Evolutionary conservation across 2,329 filamentous ascomycete genomes (phyloP), one percentile per base, ranked within the genome.

Genomic region (Venturiaceae sp.): DNA sequence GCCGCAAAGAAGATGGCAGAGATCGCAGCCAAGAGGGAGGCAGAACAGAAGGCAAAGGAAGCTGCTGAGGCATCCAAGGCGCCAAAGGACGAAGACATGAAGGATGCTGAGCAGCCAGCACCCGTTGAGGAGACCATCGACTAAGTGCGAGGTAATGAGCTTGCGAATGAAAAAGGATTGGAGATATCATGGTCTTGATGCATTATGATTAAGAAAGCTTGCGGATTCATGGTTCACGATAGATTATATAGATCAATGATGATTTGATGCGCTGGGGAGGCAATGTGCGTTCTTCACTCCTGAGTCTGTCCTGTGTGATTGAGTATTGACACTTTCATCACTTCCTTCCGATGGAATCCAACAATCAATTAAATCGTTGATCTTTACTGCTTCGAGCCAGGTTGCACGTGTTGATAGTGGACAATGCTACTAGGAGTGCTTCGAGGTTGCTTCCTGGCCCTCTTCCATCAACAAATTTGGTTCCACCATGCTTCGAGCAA

Each of bases 21-120:
- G 67, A 75, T 85, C 57, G 90, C 94, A 60, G 88, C 88, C 62
- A 86, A 90, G 74, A 84, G 84, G 71, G 86, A 87, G 66, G 86
- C 87, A 59, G 90, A 88, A 75, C 88, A 89, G 74, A 77, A 82
- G 63, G 72, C 75, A 61, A 80, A 80, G 73, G 80, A 80, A 71
- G 76, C 78, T 53, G 75, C 75, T 34, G 71, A 75, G 60, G 66
- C 69, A 41, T 64, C 55, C 11, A 68, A 70, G 55, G 70, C 68
- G 41, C 55, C 65, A 54, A 71, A 72, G 61, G 75, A 78, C 62
- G 69, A 73, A 56, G 82, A 85, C 70, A 85, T 85, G 83, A 80
- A 81, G 66, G 83, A 85, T 66, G 82, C 80, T 47, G 76, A 77
- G 58, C 70, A 69, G 58, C 21, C 53, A n/a, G 64, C 66, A 9